Base-by-base conservation (phyloP, 441 rosid species). In the Pelargonium australe region DNA sequence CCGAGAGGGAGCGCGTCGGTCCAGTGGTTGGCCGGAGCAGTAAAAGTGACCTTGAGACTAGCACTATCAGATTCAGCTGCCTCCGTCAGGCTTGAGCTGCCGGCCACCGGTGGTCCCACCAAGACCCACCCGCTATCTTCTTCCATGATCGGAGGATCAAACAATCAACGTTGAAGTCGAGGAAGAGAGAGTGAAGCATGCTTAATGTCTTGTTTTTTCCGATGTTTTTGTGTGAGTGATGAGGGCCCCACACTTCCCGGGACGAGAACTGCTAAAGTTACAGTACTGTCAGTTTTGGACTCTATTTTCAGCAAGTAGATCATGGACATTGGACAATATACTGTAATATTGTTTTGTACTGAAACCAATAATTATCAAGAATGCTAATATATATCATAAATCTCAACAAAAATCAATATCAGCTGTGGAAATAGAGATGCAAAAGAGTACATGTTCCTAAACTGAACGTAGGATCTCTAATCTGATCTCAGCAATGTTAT, bases 1-100 rank as follows among this genome's bases (percentile, higher is more conserved):
- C 74, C 74, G 58, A 65, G 20, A 1, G 74, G 69, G 23, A 62
- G 64, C 58, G 74, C 74, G 14, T 65, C 74, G 40, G 68, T 65
- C 69, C 68, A 71, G 64, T 71, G 16, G 69, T 71, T 65, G 17
- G 74, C 69, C 25, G 74, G 74, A n/a, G 64, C 69, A 57, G 55
- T 11, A 41, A 20, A 71, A 13, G 40, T 65, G 55, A 71, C 74
- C 68, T 17, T 71, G 53, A 71, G 16, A 11, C 58, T 40, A 40
- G 1, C 43, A 40, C 43, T 40, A 40, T 40, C 43, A 40, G 43
- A 40, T 40, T 40, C 43, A 40, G 43, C 43, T 40, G 69, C 20
- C 57, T 57, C 61, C 25, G n/a, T 45, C 51, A 45, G n/a, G 51
- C 51, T 45, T 45, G 51, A 12, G 51, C n/a, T 45, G 13, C 51